Evolutionary conservation across 2,329 filamentous ascomycete species (phyloP).

Genomic region (Monilinia vaccinii-corymbosi): DNA sequence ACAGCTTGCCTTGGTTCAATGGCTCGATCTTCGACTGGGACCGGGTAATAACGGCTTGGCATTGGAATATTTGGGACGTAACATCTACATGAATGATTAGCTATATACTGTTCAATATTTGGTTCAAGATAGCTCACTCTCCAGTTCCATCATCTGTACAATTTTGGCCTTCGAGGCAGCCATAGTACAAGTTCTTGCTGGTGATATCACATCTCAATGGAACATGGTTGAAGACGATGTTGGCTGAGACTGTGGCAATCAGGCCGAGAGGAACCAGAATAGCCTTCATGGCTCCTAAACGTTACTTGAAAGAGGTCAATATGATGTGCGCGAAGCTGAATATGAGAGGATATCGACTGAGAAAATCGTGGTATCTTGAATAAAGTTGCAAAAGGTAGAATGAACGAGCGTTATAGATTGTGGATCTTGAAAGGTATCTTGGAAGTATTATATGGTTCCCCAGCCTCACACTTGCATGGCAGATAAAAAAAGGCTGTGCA

Average conservation of each 20-base stretch:
- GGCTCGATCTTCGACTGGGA: neutral
- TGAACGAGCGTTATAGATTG: neutral
- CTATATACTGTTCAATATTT: neutral
- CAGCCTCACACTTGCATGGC: neutral
- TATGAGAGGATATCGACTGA: neutral
- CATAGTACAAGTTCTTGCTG: slow-evolving; percentile 23
- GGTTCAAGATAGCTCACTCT: slow-evolving; percentile 17
- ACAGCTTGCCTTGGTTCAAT: slow-evolving; percentile 31
- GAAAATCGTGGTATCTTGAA: neutral
- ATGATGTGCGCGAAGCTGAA: neutral
- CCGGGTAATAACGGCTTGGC: slow-evolving; percentile 2
- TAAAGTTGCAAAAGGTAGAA: neutral
- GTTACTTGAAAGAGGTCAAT: slow-evolving; percentile 9
- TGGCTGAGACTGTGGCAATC: slow-evolving; percentile 33
- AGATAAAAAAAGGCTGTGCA: neutral
- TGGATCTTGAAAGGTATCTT: neutral
- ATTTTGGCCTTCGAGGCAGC: slow-evolving; percentile 27
- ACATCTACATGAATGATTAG: slow-evolving; percentile 19
- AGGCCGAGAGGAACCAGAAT: slow-evolving; percentile 25
- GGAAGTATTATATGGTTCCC: neutral
- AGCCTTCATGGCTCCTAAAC: slow-evolving; percentile 24
- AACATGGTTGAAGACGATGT: slow-evolving; percentile 40
- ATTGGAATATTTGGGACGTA: slow-evolving; percentile 12
- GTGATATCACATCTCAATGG: slow-evolving; percentile 34
- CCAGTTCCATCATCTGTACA: slow-evolving; percentile 17